phyloP scores from a whole-genome alignment of 2,329 filamentous ascomycete genomes.

The Cryphonectria naterciae region DNA sequence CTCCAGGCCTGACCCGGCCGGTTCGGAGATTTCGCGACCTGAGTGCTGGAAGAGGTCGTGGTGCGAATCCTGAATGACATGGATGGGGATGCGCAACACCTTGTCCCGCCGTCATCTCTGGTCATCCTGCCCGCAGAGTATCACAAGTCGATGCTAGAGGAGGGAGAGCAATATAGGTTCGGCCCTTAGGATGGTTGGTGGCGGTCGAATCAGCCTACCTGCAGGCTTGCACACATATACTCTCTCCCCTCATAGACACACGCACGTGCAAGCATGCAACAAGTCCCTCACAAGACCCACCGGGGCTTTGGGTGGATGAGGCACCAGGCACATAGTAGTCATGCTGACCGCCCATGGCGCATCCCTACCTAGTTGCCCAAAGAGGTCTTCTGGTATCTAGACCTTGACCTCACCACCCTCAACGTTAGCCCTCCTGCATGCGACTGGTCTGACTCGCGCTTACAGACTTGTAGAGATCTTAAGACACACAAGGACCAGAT shows the following conservation, averaged over 20 bases:
- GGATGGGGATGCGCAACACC: background rate
- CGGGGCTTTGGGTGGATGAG: conserved; percentile 6
- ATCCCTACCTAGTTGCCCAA: conserved; percentile 10
- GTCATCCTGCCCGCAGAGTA: conserved; percentile 2
- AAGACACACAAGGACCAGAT: conserved; percentile 9
- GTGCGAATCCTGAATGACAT: conserved; percentile 13
- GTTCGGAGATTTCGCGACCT: conserved; percentile 25
- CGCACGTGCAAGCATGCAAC: conserved; percentile 10
- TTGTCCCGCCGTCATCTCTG: conserved; percentile 5
- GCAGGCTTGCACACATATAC: background rate
- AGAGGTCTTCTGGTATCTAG: conserved; percentile 5
- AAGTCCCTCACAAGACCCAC: conserved; percentile 17
- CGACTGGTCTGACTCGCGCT: conserved; percentile 21
- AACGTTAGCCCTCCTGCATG: conserved; percentile 9
- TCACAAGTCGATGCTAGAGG: background rate
- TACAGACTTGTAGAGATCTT: conserved; percentile 14
- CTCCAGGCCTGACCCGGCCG: conserved; percentile 19
- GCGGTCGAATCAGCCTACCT: conserved; percentile 1
- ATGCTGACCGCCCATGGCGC: conserved; percentile 14
- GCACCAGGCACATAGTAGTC: conserved; percentile 4
- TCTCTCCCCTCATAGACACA: background rate
- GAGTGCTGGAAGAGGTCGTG: conserved; percentile 20
- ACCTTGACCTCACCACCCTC: conserved; percentile 14
- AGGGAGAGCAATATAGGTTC: background rate
- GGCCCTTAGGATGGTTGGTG: background rate